Evolutionary conservation across 805 yeast species (phyloP).

Genomic region (Schizosaccharomyces osmophilus): DNA sequence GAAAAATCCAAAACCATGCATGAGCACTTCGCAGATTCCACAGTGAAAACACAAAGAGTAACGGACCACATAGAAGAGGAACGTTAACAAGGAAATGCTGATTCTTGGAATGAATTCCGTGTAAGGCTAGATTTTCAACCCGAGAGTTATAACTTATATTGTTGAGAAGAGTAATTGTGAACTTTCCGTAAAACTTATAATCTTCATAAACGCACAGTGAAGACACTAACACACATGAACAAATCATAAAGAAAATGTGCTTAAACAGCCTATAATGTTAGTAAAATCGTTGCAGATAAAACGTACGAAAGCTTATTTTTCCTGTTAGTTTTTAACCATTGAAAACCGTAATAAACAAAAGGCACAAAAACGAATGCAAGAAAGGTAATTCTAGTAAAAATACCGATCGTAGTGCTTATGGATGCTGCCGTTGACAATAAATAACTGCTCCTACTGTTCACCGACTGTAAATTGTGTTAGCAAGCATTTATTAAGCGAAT

Average conservation of each 20-base stretch:
- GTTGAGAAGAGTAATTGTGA: slow-evolving; percentile 16
- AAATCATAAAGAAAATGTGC: background rate
- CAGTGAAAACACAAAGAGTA: slow-evolving; percentile 20
- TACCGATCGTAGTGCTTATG: slow-evolving; percentile 32
- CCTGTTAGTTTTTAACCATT: slow-evolving; percentile 4
- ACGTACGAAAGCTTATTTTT: slow-evolving; percentile 3
- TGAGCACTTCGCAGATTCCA: slow-evolving; percentile 28
- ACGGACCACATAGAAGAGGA: slow-evolving; percentile 69
- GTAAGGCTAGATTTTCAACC: slow-evolving; percentile 34
- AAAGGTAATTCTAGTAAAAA: slow-evolving; percentile 70
- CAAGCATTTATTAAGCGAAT: background rate
- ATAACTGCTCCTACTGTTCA: background rate
- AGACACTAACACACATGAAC: background rate
- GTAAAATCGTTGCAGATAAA: slow-evolving; percentile 3
- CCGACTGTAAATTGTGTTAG: background rate
- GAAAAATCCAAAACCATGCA: slow-evolving; percentile 36
- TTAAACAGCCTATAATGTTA: slow-evolving; percentile 1
- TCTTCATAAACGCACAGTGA: background rate
- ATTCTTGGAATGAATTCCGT: slow-evolving; percentile 63
- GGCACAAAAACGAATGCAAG: slow-evolving; percentile 53
- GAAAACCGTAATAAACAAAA: slow-evolving; percentile 8
- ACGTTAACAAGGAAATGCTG: slow-evolving; percentile 53
- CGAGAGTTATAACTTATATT: slow-evolving; percentile 48
- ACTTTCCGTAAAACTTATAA: background rate
- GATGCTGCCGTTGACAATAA: slow-evolving; percentile 15